Evolutionary conservation across 2,329 filamentous ascomycete species (phyloP), one percentile per base, ranked within the genome.

Genomic region (Pseudofabraea citricarpa): DNA sequence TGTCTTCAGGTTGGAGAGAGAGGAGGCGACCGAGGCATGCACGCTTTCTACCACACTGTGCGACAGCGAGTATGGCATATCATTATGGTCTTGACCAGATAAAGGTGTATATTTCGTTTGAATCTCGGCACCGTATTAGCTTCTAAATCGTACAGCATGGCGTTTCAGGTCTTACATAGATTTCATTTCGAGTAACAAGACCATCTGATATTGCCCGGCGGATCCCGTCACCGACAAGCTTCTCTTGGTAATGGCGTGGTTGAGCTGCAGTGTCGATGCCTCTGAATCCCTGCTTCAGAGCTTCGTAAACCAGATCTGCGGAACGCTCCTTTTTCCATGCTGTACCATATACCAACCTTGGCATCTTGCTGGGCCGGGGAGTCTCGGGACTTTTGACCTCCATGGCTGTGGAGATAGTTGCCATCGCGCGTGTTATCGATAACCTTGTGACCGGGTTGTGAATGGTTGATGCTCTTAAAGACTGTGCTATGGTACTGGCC

Each of bases 51-150:
- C 69, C 20, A 90, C 63, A 2, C 80, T 70, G 9, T 73, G 70
- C 2, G 68, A 58, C 1, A 75, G 62, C 54, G 83, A 70, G 61
- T 88, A 88, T 0, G 85, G 84, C 64, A 81, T 70, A 38, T 78
- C 71, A 18, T 64, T 56, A 2, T 67, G 67, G 56, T 83, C 77
- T 60, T 90, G 85, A 19, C 78, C 81, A 13, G 64, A 63, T 4
- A 79, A 62, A 0, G 83, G 73, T 1, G 85, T 88, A 67, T 84
- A 93, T 62, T 91, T 93, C n/a, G 87, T 90, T 73, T 94, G 87
- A 35, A 90, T 71, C 79, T 85, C 16, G 42, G 37, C 35, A 37
- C 29, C 6, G 37, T 12, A 32, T 44, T 40, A 21, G 7, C 29
- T 23, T n/a, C 18, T 13, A 13, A 13, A 13, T 32, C 15, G n/a